Conservation (phyloP, 179 eudicot species). For the Drosera spatulata region DNA sequence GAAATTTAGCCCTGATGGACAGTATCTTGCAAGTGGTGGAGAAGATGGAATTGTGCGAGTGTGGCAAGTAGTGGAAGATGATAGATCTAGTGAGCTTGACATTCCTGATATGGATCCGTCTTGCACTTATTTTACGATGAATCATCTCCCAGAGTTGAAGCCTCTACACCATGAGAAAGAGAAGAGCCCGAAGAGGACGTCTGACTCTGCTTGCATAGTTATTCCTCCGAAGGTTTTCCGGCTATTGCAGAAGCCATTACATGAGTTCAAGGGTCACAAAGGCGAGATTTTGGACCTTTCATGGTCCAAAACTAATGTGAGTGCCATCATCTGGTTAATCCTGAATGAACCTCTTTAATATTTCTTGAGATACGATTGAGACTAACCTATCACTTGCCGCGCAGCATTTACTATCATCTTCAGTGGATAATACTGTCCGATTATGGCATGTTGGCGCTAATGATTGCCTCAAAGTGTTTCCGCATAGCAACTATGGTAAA, state of each 20-base stretch:
- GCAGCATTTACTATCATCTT: slow-evolving; percentile 86
- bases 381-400: background rate
- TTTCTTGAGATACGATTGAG: no score
- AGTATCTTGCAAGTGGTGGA: slow-evolving; percentile 69
- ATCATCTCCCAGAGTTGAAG: slow-evolving; percentile 41
- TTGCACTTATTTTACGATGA: slow-evolving; percentile 37
- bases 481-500: slow-evolving; percentile 75
- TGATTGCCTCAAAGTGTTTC: slow-evolving; percentile 55
- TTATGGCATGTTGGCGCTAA: slow-evolving; percentile 70
- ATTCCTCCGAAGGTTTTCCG: slow-evolving; percentile 58
- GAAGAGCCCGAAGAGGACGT: slow-evolving; percentile 42
- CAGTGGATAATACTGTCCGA: slow-evolving; percentile 83
- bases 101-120: slow-evolving; percentile 40
- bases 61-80: slow-evolving; percentile 65
- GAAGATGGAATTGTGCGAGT: slow-evolving; percentile 77
- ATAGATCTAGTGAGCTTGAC: slow-evolving; percentile 24
- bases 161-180: slow-evolving; percentile 36
- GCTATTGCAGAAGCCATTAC: slow-evolving; percentile 57
- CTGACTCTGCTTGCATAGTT: slow-evolving; percentile 60
- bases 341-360: background rate
- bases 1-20: slow-evolving; percentile 88
- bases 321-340: slow-evolving; percentile 6
- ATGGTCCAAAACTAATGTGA: slow-evolving; percentile 80
- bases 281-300: slow-evolving; percentile 89
- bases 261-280: slow-evolving; percentile 74